A percentile compares a stretch with the other conserved stretches of the same genome.
Evolutionary conservation across 1,284 basidiomycete species (phyloP).

Genomic region (Ustilago tritici): DNA sequence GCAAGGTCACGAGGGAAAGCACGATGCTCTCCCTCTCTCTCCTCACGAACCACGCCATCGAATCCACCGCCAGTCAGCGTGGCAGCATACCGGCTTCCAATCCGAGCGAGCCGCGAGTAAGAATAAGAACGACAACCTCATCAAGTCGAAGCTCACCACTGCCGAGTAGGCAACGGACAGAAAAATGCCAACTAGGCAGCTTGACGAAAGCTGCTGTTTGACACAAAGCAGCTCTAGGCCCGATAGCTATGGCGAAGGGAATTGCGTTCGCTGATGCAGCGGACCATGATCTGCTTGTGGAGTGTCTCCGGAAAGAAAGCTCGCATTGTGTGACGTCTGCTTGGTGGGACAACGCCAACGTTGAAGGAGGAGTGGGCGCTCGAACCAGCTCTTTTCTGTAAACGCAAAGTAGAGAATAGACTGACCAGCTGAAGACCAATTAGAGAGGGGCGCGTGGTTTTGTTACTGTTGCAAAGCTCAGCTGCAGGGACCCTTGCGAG

Average conservation of each 20-base stretch:
- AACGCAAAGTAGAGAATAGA: slow-evolving; percentile 5
- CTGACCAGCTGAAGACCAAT: not conserved
- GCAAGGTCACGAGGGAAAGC: slow-evolving; percentile 22
- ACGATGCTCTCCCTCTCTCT: not conserved
- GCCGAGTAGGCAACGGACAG: not conserved
- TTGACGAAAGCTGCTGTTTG: no score
- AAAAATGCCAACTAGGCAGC: not conserved
- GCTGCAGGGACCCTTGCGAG: slow-evolving; percentile 12
- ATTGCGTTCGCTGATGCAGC: not conserved
- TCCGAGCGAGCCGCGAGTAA: no score
- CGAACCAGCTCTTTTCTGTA: not conserved
- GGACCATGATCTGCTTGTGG: not conserved
- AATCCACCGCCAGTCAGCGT: not conserved
- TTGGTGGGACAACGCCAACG: not conserved
- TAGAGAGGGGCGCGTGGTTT: not conserved
- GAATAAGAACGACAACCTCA: no score
- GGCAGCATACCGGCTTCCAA: not conserved
- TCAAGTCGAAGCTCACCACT: no score
- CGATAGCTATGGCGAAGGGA: not conserved
- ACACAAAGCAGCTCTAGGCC: no score
- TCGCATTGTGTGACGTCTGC: slow-evolving; percentile 4
- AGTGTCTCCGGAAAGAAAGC: not conserved
- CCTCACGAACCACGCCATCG: not conserved
- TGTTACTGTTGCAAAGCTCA: not conserved
- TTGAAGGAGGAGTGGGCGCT: not conserved